A percentile compares a stretch with the other conserved stretches of the same genome.
phyloP scores from a whole-genome alignment of 371 early-diverging fungal genomes.

The Saksenaea oblongispora region DNA sequence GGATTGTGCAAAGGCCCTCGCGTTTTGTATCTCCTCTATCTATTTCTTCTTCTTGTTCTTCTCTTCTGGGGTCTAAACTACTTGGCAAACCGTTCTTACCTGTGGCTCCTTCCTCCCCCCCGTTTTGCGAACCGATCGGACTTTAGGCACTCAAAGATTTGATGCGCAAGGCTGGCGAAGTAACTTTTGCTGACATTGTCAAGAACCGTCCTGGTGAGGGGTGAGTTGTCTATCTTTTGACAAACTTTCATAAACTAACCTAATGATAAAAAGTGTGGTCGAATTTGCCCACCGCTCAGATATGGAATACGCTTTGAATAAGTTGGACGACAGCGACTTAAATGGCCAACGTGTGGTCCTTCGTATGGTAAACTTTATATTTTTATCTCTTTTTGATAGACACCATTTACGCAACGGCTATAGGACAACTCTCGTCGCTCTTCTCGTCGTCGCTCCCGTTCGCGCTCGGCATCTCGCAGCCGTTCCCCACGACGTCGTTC shows the following conservation, averaged over 20 bases:
- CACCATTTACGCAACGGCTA: slow-evolving; percentile 19
- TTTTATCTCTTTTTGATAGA: not conserved
- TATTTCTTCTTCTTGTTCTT: slow-evolving; percentile 4
- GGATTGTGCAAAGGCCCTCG: not conserved
- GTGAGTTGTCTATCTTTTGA: slow-evolving; percentile 43
- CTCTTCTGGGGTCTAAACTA: slow-evolving; percentile 8
- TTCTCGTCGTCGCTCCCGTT: slow-evolving; percentile 33
- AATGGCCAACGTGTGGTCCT: slow-evolving; percentile 79
- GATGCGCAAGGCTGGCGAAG: slow-evolving; percentile 94
- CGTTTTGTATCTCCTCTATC: slow-evolving; percentile 16
- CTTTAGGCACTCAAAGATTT: slow-evolving; percentile 94
- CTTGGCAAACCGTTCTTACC: slow-evolving; percentile 13
- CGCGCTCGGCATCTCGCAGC: slow-evolving; percentile 40
- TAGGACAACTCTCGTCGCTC: slow-evolving; percentile 46
- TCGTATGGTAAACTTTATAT: slow-evolving; percentile 63
- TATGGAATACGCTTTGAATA: slow-evolving; percentile 84
- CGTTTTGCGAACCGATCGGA: slow-evolving; percentile 1
- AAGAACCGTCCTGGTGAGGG: slow-evolving; percentile 84
- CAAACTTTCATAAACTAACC: not conserved
- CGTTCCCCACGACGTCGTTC: slow-evolving; percentile 43
- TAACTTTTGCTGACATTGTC: slow-evolving; percentile 89
- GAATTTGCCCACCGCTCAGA: slow-evolving; percentile 84
- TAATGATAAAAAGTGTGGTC: slow-evolving; percentile 65
- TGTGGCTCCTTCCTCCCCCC: slow-evolving; percentile 23
- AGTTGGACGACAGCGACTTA: slow-evolving; percentile 86